phyloP scores from a whole-genome alignment of 805 yeast genomes.

The Yarrowia sp. region DNA sequence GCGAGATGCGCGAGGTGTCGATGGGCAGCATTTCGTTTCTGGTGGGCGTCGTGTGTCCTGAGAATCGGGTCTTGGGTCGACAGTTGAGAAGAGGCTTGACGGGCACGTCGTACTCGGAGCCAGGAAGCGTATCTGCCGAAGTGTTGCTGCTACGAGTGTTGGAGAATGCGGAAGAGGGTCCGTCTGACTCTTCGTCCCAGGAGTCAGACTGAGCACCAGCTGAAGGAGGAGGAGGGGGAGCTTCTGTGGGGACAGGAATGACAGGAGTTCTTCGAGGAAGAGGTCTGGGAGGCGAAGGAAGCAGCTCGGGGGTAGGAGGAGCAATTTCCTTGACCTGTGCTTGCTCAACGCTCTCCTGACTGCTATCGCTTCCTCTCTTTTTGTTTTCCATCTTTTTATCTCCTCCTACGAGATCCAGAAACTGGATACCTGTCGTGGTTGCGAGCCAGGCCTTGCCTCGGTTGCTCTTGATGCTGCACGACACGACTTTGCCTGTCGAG shows the following conservation, averaged over 20 bases:
- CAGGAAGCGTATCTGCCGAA: conserved; percentile 8
- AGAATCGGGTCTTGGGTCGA: conserved; percentile 15
- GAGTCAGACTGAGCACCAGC: conserved; percentile 22
- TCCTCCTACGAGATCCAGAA: conserved; percentile 20
- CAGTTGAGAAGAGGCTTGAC: conserved; percentile 18
- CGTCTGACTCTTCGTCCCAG: conserved; percentile 29
- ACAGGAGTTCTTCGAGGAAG: conserved; percentile 1
- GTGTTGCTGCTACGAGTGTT: conserved; percentile 34
- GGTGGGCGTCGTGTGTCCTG: conserved; percentile 8
- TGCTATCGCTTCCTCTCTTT: conserved; percentile 14
- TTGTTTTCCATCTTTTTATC: neutral
- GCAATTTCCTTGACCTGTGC: neutral
- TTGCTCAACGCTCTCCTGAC: neutral
- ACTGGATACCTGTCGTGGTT: conserved; percentile 4
- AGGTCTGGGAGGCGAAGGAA: conserved; percentile 21
- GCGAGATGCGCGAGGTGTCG: conserved; percentile 28
- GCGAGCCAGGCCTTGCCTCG: conserved; percentile 32
- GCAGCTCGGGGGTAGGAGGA: neutral
- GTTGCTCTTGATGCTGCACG: conserved; percentile 26
- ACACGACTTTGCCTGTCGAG: conserved; percentile 1
- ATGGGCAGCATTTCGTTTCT: conserved; percentile 11
- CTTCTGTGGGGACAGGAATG: conserved; percentile 6
- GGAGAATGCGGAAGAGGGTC: conserved; percentile 11
- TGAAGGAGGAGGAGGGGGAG: conserved; percentile 25
- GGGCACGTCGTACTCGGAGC: conserved; percentile 12